phyloP scores from a whole-genome alignment of 164 flowering plant species.

The Berberis thunbergii region DNA sequence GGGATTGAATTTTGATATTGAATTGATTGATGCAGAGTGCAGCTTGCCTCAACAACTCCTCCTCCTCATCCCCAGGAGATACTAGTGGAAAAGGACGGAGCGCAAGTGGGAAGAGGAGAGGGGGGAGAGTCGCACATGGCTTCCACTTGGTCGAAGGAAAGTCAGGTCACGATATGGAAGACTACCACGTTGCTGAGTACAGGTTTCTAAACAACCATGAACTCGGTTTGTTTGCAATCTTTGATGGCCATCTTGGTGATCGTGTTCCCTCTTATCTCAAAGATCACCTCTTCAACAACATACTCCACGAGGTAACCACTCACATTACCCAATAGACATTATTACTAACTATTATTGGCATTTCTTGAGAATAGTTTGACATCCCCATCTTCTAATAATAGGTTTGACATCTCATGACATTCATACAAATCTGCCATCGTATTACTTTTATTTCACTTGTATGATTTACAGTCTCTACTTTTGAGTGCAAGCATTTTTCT shows the following conservation, averaged over 20 bases:
- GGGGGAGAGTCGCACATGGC: conserved; percentile 50
- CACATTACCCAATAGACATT: background rate
- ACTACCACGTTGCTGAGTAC: conserved; percentile 77
- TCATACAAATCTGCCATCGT: too few species aligned
- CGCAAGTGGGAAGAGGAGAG: conserved; percentile 23
- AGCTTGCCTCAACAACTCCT: background rate
- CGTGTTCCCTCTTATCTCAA: conserved; percentile 79
- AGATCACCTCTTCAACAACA: conserved; percentile 61
- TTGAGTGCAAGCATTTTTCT: too few species aligned
- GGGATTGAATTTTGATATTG: too few species aligned
- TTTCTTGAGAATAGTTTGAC: too few species aligned
- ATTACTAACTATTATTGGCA: too few species aligned
- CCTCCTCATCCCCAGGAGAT: background rate
- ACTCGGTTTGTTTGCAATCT: conserved; percentile 77
- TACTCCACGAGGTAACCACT: conserved; percentile 55
- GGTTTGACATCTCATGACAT: too few species aligned
- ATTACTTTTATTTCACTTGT: too few species aligned
- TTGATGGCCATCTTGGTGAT: conserved; percentile 81
- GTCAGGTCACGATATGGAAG: conserved; percentile 92
- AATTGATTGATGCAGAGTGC: background rate
- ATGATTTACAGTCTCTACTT: too few species aligned
- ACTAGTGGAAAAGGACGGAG: conserved; percentile 60
- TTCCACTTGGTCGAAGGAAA: conserved; percentile 72
- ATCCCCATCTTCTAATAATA: too few species aligned
- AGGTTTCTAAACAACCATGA: conserved; percentile 39